Evolutionary conservation across 106 monocot genomes (phyloP).

Genomic region (Allium fistulosum): DNA sequence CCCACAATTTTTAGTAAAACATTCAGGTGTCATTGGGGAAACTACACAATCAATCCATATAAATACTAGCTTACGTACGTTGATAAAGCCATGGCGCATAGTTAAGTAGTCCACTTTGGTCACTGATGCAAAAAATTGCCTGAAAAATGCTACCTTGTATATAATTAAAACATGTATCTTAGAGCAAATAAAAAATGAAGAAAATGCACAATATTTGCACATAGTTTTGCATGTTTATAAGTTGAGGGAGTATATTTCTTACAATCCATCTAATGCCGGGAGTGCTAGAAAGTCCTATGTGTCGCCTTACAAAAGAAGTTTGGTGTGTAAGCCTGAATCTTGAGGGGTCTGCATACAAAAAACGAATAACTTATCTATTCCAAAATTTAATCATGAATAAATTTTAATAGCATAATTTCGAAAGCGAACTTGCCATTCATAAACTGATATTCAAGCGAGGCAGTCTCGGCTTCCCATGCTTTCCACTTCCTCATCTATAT

Average conservation of each 20-base stretch:
- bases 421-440: conserved; percentile 25
- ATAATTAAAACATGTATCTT: background rate
- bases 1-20: background rate
- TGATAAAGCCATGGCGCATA: conserved; percentile 54
- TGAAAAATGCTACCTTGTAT: conserved; percentile 35
- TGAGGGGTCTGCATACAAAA: conserved; percentile 34
- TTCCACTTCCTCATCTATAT: conserved; percentile 49
- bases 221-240: background rate
- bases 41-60: too few relatives aligned
- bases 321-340: conserved; percentile 47
- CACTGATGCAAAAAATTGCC: conserved; percentile 48
- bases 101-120: conserved; percentile 44
- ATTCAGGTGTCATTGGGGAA: background rate
- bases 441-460: conserved; percentile 40
- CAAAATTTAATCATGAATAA: background rate
- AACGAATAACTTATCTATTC: background rate
- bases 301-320: conserved; percentile 50
- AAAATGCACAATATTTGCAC: background rate
- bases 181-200: background rate
- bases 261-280: conserved; percentile 30
- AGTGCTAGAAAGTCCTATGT: conserved; percentile 25
- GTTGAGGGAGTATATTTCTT: background rate
- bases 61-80: conserved; percentile 12
- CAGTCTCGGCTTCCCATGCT: conserved; percentile 47
- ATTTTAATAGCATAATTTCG: background rate